Conservation (phyloP, 768 basidiomycete genomes). For the Mycena vitilis region DNA sequence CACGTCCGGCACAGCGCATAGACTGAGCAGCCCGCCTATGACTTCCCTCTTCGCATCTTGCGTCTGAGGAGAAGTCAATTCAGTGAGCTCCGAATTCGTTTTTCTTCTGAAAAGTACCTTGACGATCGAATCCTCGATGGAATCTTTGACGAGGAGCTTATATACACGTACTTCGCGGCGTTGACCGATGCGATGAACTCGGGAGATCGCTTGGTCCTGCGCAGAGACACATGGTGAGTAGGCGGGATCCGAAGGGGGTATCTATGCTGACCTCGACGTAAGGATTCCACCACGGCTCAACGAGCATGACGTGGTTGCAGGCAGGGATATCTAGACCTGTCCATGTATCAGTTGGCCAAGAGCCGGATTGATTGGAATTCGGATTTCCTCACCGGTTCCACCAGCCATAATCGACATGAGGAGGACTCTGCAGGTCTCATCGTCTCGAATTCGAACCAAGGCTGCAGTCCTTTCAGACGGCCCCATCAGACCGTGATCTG, state of each 20-base stretch:
- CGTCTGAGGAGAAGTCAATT: not conserved
- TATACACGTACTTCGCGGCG: slow-evolving; percentile 12
- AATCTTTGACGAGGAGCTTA: slow-evolving; percentile 1
- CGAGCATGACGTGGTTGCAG: slow-evolving; percentile 18
- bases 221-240: not conserved
- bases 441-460: slow-evolving; percentile 7
- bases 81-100: too few species aligned
- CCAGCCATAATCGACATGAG: slow-evolving; percentile 22
- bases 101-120: too few species aligned
- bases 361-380: not conserved
- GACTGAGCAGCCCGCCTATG: slow-evolving; percentile 16
- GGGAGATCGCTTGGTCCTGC: slow-evolving; percentile 26
- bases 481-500: slow-evolving; percentile 22
- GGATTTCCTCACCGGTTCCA: slow-evolving; percentile 9
- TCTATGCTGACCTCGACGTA: slow-evolving; percentile 15
- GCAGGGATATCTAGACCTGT: slow-evolving; percentile 23
- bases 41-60: slow-evolving; percentile 16
- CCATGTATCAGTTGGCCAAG: not conserved
- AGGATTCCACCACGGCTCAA: slow-evolving; percentile 28
- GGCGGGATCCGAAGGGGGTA: not conserved
- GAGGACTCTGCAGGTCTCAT: not conserved
- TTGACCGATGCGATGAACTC: slow-evolving; percentile 25
- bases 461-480: slow-evolving; percentile 8
- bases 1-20: slow-evolving; percentile 17
- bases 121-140: slow-evolving; percentile 23